phyloP scores from a whole-genome alignment of 805 yeast species.

The Clavispora phyllophila region DNA sequence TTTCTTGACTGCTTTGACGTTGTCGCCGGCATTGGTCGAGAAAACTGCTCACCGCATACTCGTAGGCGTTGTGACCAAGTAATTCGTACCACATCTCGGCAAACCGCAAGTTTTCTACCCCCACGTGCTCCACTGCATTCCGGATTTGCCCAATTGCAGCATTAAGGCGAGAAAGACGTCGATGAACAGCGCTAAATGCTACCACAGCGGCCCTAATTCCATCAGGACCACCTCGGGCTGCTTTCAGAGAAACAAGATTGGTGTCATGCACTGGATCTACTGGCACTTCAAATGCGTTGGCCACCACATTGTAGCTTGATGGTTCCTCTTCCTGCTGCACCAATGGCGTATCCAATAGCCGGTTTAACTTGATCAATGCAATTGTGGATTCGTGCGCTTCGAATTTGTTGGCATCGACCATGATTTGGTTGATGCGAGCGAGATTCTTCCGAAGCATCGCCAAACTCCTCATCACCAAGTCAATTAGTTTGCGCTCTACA shows the following conservation, averaged over 20 bases:
- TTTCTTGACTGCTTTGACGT: not conserved
- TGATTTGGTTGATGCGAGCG: not conserved
- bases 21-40: not conserved
- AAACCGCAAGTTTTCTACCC: not conserved
- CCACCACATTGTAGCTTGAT: not conserved
- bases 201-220: not conserved
- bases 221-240: not conserved
- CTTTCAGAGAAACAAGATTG: not conserved
- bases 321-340: not conserved
- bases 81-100: not conserved
- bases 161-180: not conserved
- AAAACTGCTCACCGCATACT: not conserved
- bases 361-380: conserved; percentile 1
- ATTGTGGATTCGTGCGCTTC: not conserved
- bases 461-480: not conserved
- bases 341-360: not conserved
- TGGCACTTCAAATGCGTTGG: not conserved
- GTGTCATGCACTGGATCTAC: not conserved
- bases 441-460: not conserved
- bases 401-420: not conserved
- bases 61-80: conserved; percentile 1
- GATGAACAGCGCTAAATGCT: not conserved
- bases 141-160: not conserved
- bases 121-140: not conserved
- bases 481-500: not conserved